Conservation (phyloP, 768 basidiomycete species). For the Russula emetica region DNA sequence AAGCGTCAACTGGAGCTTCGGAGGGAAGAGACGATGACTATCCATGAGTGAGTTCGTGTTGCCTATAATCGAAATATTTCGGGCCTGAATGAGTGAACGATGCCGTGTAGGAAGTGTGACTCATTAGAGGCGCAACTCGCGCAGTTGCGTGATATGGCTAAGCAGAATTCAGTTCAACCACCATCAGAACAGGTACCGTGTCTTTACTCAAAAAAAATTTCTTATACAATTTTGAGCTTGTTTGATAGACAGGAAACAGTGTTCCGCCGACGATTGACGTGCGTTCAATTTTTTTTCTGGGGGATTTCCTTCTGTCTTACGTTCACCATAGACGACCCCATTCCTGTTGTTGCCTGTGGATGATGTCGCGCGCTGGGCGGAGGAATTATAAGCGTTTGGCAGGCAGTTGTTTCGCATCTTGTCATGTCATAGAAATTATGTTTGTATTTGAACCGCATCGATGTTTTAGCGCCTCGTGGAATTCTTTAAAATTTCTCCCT, state of each 20-base stretch:
- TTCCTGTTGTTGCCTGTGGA: slow-evolving; percentile 31
- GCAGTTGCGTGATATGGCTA: slow-evolving; percentile 41
- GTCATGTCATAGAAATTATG: neutral
- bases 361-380: slow-evolving; percentile 57
- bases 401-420: neutral
- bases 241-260: slow-evolving; percentile 1
- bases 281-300: neutral
- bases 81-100: neutral
- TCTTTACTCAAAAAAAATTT: neutral
- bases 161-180: slow-evolving; percentile 10
- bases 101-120: slow-evolving; percentile 61
- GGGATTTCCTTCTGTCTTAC: neutral
- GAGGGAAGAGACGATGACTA: slow-evolving; percentile 59
- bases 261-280: slow-evolving; percentile 6
- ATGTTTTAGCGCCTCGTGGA: too few species aligned
- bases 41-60: slow-evolving; percentile 69
- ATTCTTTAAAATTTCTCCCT: too few species aligned
- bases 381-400: slow-evolving; percentile 36
- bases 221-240: neutral
- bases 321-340: neutral
- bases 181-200: slow-evolving; percentile 24
- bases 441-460: neutral
- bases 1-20: slow-evolving; percentile 69
- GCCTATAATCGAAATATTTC: neutral
- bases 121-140: slow-evolving; percentile 58